Base-by-base conservation (phyloP, 495 filamentous ascomycete species). In the Aspergillus coremiiformis region DNA sequence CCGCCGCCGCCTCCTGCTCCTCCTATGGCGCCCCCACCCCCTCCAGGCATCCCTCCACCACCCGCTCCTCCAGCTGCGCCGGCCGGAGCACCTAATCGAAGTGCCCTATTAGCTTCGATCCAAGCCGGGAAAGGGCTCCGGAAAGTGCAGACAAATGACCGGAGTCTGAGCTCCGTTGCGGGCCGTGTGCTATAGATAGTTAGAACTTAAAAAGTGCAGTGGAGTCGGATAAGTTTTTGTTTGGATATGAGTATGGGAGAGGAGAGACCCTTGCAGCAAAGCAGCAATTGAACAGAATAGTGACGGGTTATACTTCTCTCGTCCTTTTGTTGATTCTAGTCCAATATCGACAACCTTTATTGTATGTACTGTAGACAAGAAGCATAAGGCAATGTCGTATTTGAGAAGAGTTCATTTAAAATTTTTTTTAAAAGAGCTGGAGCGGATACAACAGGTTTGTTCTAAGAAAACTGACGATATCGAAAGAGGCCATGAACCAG, bases 121-220 rank as follows among this genome's bases (percentile, higher is more conserved):
- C 84, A 89, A 61, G 73, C 80, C 51, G 90, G 90, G 44, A 90
- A 66, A 64, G 71, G 80, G 12, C 72, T 96, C 56, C 86, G 70
- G 74, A 95, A 95, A 74, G 84, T 86, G 30, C 74, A 85, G 67
- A 95, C 90, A 19, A 89, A 87, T 60, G 90, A 96, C 64, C 82
- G 82, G 67, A 96, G 90, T 70, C 66, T 54, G 43, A 80, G 84
- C 47, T 67, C 77, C 47, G 71, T 82, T 39, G 84, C 87, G 39
- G 90, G 90, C 19, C 81, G 81, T 54, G 90, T 96, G 42, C 64
- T 87, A 64, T 37, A 15, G 12, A 15, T 5, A 14, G 32, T 35
- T n/a, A 10, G 10, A 7, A 30, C 27, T 9, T 9, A 30, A 4
- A 30, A 11, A 11, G 27, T 30, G 12, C 27, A 3, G 12, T 30